A percentile compares a stretch with the other conserved stretches of the same genome.
Conservation (phyloP, 164 flowering plant species). For the Malania oleifera region DNA sequence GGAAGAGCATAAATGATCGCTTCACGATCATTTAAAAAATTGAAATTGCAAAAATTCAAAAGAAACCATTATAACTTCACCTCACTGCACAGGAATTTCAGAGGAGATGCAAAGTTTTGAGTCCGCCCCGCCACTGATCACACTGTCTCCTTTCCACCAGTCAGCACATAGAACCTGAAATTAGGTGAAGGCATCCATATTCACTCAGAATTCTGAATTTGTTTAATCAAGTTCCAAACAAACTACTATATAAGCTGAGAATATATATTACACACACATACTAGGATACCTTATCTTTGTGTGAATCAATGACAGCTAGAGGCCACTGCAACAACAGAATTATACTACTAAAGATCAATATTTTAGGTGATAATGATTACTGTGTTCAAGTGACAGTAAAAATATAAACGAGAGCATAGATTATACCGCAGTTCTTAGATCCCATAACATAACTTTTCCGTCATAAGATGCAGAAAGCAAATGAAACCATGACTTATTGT, state of each 20-base stretch:
- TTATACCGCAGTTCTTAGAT: conserved; percentile 92
- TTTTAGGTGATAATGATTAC: background rate
- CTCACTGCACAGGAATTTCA: conserved; percentile 41
- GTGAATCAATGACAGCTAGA: conserved; percentile 65
- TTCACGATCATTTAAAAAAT: too few species aligned
- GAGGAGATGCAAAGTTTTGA: conserved; percentile 75
- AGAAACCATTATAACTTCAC: too few species aligned
- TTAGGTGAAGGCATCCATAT: conserved; percentile 5
- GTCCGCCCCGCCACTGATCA: conserved; percentile 89
- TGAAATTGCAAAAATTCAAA: too few species aligned
- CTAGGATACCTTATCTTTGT: conserved; percentile 71
- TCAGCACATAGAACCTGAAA: conserved; percentile 83
- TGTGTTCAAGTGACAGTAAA: background rate
- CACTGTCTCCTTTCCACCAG: conserved; percentile 89
- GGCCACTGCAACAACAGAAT: conserved; percentile 71
- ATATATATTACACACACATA: background rate
- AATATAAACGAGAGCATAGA: conserved; percentile 4
- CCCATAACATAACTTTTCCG: conserved; percentile 97
- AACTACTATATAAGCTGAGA: background rate
- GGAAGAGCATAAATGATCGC: too few species aligned
- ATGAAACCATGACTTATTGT: conserved; percentile 70
- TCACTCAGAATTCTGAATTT: background rate
- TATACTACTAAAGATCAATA: background rate
- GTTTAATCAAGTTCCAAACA: background rate
- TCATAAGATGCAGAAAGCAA: conserved; percentile 84